Base-by-base conservation (phyloP, 305 asterid genomes). In the Plantago coronopus region DNA sequence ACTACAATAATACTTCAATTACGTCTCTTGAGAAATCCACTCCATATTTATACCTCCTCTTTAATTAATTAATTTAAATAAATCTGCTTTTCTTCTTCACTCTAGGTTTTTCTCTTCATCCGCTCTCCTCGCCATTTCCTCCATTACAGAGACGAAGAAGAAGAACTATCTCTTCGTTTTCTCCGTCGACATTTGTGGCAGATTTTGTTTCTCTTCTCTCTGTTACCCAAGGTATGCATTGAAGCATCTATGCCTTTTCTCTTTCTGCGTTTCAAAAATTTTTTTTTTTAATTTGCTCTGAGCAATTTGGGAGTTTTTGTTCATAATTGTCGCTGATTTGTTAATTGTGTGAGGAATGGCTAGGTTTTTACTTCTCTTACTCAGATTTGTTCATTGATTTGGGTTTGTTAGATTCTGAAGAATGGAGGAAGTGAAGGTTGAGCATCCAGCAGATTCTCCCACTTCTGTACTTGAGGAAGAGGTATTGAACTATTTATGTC, bases 391-490 rank as follows among this genome's bases (percentile, higher is more conserved):
- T 29, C 21, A 5, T 12, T 25, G 56, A 16, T 25, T 60, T 47
- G 56, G 53, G 59, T 48, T 56, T 68, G 61, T 63, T 77, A 72
- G 43, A 38, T 38, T 74, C 70, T 75, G 67, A 29, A 57, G 68
- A 29, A 76, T 74, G 81, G 76, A 61, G 70, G 89, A 66, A 57
- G 83, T 62, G 67, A 88, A 86, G 80, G 75, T 67, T 72, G 91
- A 74, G 54, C 42, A 78, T 16, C 69, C 51, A 3, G 88, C 78
- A 6, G 97, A 89, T 70, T 93, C 99, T 66, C 99, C 99, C 40
- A 88, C 95, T 18, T 93, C 96, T 69, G 99, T 89, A 19, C 97
- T 93, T 18, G 88, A 83, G 63, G 97, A 93, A 8, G 99, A 93
- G 85, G 99, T 89, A 65, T 49, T 67, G 54, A 5, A 3, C 38